A percentile compares a stretch with the other conserved stretches of the same genome.
Evolutionary conservation across 768 basidiomycete genomes (phyloP).

Genomic region (Tylopilus felleus): DNA sequence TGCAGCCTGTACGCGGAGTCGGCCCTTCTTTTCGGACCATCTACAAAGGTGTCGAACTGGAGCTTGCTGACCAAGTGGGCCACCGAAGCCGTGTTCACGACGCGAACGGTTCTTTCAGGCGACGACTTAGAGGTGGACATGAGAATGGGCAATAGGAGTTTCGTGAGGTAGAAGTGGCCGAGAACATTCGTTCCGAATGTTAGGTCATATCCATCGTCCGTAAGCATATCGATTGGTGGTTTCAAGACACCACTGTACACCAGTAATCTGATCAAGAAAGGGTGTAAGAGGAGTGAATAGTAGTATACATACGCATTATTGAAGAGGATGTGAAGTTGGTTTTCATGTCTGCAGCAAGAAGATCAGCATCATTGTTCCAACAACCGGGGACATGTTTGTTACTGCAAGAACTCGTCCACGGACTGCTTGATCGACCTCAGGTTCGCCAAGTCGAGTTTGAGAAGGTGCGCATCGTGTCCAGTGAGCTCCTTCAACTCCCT

Average conservation of each 20-base stretch:
- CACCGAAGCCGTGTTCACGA: slow-evolving; percentile 30
- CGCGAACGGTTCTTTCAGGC: slow-evolving; percentile 25
- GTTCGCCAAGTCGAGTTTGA: no score
- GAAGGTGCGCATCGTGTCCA: no score
- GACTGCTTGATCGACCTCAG: background rate
- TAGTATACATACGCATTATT: background rate
- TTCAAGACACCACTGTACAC: no score
- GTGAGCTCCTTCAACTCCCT: no score
- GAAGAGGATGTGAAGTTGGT: no score
- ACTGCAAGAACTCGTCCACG: slow-evolving; percentile 1
- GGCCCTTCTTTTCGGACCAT: slow-evolving; percentile 34
- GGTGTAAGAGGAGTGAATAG: background rate
- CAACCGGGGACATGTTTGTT: no score
- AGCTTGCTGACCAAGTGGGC: slow-evolving; percentile 19
- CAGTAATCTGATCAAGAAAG: no score
- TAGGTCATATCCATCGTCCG: background rate
- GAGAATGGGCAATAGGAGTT: no score
- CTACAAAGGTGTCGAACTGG: slow-evolving; percentile 38
- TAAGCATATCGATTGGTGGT: background rate
- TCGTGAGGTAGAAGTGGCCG: no score
- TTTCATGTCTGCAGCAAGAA: no score
- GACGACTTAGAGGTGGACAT: background rate
- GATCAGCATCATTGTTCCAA: no score
- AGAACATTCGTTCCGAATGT: background rate
- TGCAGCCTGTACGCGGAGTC: slow-evolving; percentile 26